Evolutionary conservation across 371 early-diverging fungal genomes (phyloP).

Genomic region (Synchytrium microbalum): DNA sequence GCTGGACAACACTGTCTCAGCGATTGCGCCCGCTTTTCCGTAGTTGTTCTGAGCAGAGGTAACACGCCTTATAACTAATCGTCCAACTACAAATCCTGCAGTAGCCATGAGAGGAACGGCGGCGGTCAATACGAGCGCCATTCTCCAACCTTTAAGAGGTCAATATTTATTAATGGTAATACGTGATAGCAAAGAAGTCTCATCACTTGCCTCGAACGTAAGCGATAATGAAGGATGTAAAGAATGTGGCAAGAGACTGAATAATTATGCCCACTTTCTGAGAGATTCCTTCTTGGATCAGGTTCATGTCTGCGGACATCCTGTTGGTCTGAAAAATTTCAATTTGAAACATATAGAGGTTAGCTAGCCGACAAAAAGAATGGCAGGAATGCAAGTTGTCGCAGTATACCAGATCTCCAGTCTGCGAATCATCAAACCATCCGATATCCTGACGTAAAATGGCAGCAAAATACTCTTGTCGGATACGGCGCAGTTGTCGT

Average conservation of each 20-base stretch:
- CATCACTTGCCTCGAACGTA: no score
- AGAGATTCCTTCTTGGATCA: slow-evolving; percentile 55
- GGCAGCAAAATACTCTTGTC: slow-evolving; percentile 1
- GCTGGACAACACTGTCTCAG: slow-evolving; percentile 75
- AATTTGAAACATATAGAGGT: no score
- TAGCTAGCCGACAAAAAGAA: no score
- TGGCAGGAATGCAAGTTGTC: no score
- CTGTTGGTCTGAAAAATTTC: no score
- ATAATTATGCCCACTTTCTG: slow-evolving; percentile 74
- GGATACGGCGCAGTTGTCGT: no score
- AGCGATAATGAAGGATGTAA: slow-evolving; percentile 81
- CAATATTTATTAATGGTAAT: no score
- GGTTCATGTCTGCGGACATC: slow-evolving; percentile 44
- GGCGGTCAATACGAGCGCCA: slow-evolving; percentile 74
- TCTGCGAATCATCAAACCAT: slow-evolving; percentile 72
- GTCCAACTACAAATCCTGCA: not conserved
- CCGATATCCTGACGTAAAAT: slow-evolving; percentile 76
- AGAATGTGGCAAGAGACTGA: slow-evolving; percentile 59
- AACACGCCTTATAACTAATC: no score
- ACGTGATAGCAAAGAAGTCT: no score
- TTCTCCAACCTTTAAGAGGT: slow-evolving; percentile 67
- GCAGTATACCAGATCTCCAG: slow-evolving; percentile 55
- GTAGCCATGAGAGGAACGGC: slow-evolving; percentile 46
- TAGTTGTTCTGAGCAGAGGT: no score
- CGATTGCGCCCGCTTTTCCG: slow-evolving; percentile 70